These are phyloP conservation scores for Penicillium taxi DNA, from an alignment of 495 filamentous ascomycete species.

Conservation along the genomic window DNA sequence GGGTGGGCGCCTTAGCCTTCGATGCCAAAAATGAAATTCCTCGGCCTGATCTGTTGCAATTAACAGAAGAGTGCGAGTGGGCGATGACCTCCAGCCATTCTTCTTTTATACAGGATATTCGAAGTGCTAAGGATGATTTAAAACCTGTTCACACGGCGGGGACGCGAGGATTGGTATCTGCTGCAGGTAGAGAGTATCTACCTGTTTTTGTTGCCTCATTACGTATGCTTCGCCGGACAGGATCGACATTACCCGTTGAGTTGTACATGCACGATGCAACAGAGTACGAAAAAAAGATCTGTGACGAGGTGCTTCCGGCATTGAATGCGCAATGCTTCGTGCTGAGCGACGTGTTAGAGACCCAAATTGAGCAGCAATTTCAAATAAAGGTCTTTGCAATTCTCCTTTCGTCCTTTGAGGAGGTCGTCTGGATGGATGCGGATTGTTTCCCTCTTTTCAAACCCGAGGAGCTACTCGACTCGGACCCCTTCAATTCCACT, in stretches of 20 bases:
- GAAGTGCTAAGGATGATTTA: slow-evolving; percentile 18
- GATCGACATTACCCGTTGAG: slow-evolving; percentile 50
- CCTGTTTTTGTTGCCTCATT: slow-evolving; percentile 44
- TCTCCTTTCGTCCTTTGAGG: slow-evolving; percentile 52
- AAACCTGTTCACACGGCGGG: slow-evolving; percentile 35
- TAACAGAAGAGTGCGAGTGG: slow-evolving; percentile 25
- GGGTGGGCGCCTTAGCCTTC: slow-evolving; percentile 22
- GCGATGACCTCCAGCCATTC: slow-evolving; percentile 38
- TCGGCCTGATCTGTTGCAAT: slow-evolving; percentile 29
- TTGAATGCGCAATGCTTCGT: slow-evolving; percentile 49
- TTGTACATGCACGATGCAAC: slow-evolving; percentile 45
- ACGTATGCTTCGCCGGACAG: slow-evolving; percentile 49
- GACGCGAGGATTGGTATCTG: slow-evolving; percentile 50
- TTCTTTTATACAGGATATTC: slow-evolving; percentile 33
- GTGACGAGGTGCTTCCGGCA: slow-evolving; percentile 41
- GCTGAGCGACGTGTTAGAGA: slow-evolving; percentile 37
- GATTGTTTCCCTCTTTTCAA: slow-evolving; percentile 48
- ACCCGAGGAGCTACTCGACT: slow-evolving; percentile 43
- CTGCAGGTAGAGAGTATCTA: slow-evolving; percentile 38
- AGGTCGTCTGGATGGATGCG: slow-evolving; percentile 55
- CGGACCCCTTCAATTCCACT: slow-evolving; percentile 43
- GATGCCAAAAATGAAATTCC: slow-evolving; percentile 24
- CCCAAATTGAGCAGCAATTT: slow-evolving; percentile 36
- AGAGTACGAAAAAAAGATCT: slow-evolving; percentile 46
- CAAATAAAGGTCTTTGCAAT: slow-evolving; percentile 55